A percentile compares a stretch with the other conserved stretches of the same genome.
These are phyloP conservation scores for Corymbia maculata DNA, from an alignment of 345 rosid genomes.

Conservation along the genomic window DNA sequence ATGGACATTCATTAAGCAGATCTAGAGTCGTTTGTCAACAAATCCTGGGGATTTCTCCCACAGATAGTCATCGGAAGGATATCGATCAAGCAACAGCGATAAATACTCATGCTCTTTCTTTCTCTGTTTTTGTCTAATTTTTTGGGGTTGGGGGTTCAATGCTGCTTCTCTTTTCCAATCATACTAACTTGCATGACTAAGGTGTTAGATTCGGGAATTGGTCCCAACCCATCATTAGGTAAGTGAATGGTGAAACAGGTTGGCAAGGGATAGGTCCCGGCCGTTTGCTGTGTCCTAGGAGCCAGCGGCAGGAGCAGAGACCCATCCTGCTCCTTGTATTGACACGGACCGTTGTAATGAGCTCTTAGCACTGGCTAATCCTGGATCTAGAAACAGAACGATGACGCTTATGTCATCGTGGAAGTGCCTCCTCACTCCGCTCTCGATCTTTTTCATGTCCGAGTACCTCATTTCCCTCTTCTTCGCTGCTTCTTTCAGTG, in stretches of 20 bases:
- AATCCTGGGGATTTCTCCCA: not conserved
- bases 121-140: not conserved
- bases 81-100: not conserved
- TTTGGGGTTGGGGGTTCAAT: not conserved
- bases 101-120: not conserved
- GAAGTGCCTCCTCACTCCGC: constrained; percentile 71
- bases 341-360: constrained; percentile 22
- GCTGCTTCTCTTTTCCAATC: not conserved
- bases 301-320: not conserved
- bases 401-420: constrained; percentile 62
- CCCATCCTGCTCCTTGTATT: constrained; percentile 31
- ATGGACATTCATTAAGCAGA: not conserved
- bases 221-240: not conserved
- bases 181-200: not conserved
- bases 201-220: not conserved
- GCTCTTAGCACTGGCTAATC: not conserved
- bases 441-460: constrained; percentile 49
- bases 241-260: not conserved
- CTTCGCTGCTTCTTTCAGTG: constrained; percentile 69
- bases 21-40: not conserved
- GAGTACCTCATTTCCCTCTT: constrained; percentile 81
- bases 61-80: not conserved
- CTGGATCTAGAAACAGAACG: constrained; percentile 35
- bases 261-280: not conserved
- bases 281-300: not conserved